Evolutionary conservation across 371 early-diverging fungal species (phyloP), one percentile per base, ranked within the genome.

Genomic region (Mucor mucedo): DNA sequence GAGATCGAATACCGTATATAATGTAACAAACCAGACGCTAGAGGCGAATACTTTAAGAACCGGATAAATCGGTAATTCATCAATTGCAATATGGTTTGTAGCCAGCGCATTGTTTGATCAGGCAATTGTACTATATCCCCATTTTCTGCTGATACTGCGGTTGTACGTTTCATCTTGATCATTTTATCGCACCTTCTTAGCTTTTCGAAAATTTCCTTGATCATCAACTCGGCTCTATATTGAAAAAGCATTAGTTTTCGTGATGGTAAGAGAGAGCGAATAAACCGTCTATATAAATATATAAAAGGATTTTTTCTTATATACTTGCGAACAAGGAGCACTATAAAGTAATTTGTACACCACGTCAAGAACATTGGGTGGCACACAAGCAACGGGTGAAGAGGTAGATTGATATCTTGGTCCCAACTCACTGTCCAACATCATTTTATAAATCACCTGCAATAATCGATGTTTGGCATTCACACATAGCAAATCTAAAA

Each of bases 381-480:
- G 89, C 30, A 91, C 91, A 47, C 91, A 91, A 2, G 84, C 84
- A 39, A 78, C 66, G 30, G 66, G 57, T 10, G 63, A 55, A 0
- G 77, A 75, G 42, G 84, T 75, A 1, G 81, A 74, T 57, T 86
- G 87, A 63, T 88, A 87, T 58, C 86, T 82, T 40, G 87, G 86
- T 14, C 90, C 90, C 9, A 65, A 69, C 41, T 90, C 90, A 60
- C 85, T 86, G 56, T 87, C 88, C 58, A 92, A 73, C 90, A 89
- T 89, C 91, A 91, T 91, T 69, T 89, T 93, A 71, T 90, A 89
- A 44, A 93, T 87, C 16, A 92, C 71, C 56, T 90, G 87, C 50
- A 90, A 66, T 53, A 93, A 70, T 57, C 50, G 73, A 63, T 90
- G 87, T 68, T 91, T 92, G 21, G 86, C 83, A 62, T 83, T 83